A percentile compares a stretch with the other conserved stretches of the same genome.
Evolutionary conservation across 1,284 basidiomycete genomes (phyloP).

Genomic region (Ceratobasidium papillatum): DNA sequence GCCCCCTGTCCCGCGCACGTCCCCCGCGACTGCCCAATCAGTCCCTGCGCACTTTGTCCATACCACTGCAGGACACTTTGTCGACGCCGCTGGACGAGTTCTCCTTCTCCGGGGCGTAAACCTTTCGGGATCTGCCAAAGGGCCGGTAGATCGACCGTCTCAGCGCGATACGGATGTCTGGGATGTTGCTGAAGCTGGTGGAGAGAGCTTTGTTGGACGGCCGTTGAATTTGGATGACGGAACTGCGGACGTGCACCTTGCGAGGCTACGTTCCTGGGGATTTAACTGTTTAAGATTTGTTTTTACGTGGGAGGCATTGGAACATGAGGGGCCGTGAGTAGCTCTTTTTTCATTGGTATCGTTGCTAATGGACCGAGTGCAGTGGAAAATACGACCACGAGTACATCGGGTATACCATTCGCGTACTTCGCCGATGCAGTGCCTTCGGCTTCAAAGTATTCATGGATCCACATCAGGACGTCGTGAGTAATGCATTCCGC

Average conservation of each 20-base stretch:
- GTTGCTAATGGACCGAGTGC: not conserved
- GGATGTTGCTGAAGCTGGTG: conserved; percentile 82
- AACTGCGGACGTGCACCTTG: conserved; percentile 87
- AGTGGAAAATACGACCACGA: conserved; percentile 91
- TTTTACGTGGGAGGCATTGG: conserved; percentile 93
- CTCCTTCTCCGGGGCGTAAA: conserved; percentile 93
- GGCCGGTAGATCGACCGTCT: conserved; percentile 76
- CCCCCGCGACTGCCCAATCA: conserved; percentile 72
- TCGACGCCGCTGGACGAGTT: conserved; percentile 84
- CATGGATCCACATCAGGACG: conserved; percentile 97
- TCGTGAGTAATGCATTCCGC: conserved; percentile 64
- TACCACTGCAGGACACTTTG: conserved; percentile 77
- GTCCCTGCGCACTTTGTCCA: conserved; percentile 68
- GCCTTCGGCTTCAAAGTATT: conserved; percentile 94
- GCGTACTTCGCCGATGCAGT: conserved; percentile 88
- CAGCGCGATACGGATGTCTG: conserved; percentile 83
- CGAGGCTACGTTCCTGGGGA: conserved; percentile 88
- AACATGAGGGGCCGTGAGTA: conserved; percentile 92
- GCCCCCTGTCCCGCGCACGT: conserved; percentile 67
- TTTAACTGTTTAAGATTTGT: conserved; percentile 94
- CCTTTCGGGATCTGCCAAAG: conserved; percentile 88
- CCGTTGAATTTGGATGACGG: conserved; percentile 87
- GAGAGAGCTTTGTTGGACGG: conserved; percentile 74
- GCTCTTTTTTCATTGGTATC: not conserved
- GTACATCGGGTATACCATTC: conserved; percentile 92